Percentiles rank a stretch among this genome's conserved stretches.
These are phyloP conservation scores for Colletotrichum nymphaeae DNA, from an alignment of 2,329 filamentous ascomycete species.

Conservation along the genomic window DNA sequence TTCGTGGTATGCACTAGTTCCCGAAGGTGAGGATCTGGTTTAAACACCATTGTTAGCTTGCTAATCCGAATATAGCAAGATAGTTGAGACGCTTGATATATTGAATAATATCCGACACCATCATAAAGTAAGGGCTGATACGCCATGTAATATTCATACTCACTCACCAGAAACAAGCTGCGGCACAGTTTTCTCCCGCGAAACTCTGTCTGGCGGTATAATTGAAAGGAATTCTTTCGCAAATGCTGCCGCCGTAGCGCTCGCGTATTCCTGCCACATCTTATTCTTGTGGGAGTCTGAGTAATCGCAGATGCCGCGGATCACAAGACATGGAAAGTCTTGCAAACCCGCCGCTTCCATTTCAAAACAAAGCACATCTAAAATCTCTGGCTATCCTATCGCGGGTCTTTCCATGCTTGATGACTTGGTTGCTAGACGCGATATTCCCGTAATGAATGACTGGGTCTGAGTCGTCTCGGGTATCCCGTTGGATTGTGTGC, in stretches of 20 bases:
- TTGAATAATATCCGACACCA: too few relatives aligned
- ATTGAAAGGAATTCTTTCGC: slow-evolving; percentile 1
- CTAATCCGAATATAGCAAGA: too few relatives aligned
- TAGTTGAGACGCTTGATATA: too few relatives aligned
- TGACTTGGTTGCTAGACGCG: slow-evolving; percentile 11
- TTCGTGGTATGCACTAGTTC: too few relatives aligned
- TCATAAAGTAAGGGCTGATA: too few relatives aligned
- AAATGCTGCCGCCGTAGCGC: slow-evolving; percentile 44
- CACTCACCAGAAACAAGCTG: too few relatives aligned
- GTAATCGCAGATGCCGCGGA: slow-evolving; percentile 51
- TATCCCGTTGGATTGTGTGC: background rate
- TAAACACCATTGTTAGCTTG: too few relatives aligned
- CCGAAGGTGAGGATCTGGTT: too few relatives aligned
- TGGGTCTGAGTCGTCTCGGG: background rate
- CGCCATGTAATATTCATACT: too few relatives aligned
- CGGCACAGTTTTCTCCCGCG: too few relatives aligned
- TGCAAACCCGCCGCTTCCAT: background rate
- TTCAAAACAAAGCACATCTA: slow-evolving; percentile 32
- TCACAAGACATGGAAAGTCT: slow-evolving; percentile 44
- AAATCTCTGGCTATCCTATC: too few relatives aligned
- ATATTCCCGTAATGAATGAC: slow-evolving; percentile 28
- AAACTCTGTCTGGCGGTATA: background rate
- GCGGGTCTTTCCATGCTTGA: slow-evolving; percentile 33
- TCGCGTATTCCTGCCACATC: slow-evolving; percentile 48
- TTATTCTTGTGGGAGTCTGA: slow-evolving; percentile 50